A percentile compares a stretch with the other conserved stretches of the same genome.
These are phyloP conservation scores for Acer saccharum DNA, from an alignment of 345 rosid genomes.

Conservation along the genomic window DNA sequence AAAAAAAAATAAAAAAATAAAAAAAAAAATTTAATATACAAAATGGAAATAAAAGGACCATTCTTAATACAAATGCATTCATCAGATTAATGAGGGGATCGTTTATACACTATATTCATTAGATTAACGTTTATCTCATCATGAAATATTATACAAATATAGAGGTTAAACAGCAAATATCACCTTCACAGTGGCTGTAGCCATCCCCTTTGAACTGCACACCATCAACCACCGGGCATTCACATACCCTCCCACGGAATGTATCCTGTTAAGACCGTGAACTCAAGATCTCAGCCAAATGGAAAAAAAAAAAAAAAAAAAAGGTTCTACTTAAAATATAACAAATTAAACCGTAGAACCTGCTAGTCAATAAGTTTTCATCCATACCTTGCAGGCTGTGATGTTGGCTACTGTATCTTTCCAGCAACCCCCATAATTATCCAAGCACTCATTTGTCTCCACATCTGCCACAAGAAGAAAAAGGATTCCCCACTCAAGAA, in stretches of 20 bases:
- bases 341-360: neutral
- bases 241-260: constrained; percentile 94
- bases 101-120: neutral
- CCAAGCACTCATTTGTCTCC: constrained; percentile 96
- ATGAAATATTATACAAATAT: neutral
- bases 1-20: neutral
- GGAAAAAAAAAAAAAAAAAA: neutral
- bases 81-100: neutral
- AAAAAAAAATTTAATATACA: neutral
- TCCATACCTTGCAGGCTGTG: constrained; percentile 90
- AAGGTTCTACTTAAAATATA: neutral
- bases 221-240: constrained; percentile 89
- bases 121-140: neutral
- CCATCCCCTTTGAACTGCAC: constrained; percentile 98
- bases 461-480: constrained; percentile 52
- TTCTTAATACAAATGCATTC: constrained; percentile 2
- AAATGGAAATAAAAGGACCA: neutral
- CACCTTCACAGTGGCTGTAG: constrained; percentile 92
- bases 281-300: neutral
- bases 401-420: constrained; percentile 73
- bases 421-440: constrained; percentile 97
- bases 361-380: constrained; percentile 14
- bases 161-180: constrained; percentile 15
- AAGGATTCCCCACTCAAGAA: constrained; percentile 14
- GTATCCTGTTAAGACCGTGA: constrained; percentile 66